Base-by-base conservation (phyloP, 768 basidiomycete species). In the Naganishia friedmannii region DNA sequence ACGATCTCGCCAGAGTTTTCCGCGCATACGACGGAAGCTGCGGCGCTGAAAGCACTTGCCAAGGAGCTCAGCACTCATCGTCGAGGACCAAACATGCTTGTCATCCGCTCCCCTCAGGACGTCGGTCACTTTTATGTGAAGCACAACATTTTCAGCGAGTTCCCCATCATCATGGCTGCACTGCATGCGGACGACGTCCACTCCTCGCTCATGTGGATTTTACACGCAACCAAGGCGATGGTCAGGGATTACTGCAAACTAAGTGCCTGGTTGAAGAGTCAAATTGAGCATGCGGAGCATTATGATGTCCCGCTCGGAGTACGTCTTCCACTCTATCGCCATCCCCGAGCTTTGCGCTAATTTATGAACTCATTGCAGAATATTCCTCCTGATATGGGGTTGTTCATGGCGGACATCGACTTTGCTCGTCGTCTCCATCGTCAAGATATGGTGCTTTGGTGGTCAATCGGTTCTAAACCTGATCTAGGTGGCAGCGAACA, bases 401-500 rank as follows among this genome's bases (percentile, higher is more conserved):
- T 97, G n/a, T 85, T 89, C 74, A 83, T 95, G 57, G 87, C 93
- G 0, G 96, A 99, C 74, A 85, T 99, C 73, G 89, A 87, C 73
- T 96, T 97, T 75, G 91, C 96, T 1, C 88, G 95, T 7, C 87
- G 91, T 51, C 82, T 98, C 66, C 83, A 89, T 34, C 88, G 89
- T 56, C 92, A 97, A 72, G 96, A 98, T 76, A 88, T 91, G 76
- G 84, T 97, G 3, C 84, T 99, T 3, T 99, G 96, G 96, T 99
- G 96, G 96, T 95, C 96, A 10, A 86, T 89, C 1, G 87, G 89
- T 3, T 88, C 91, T 34, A 86, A 86, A 23, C 94, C 96, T 3
- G 96, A 99, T 82, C 85, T 98, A 0, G 96, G 96, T 39, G 96
- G 96, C 3, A 86, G 89, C 60, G 93, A 99, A 78, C 88, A 92